Evolutionary conservation across 345 rosid species (phyloP), one percentile per base, ranked within the genome.

Genomic region (Populus alba): DNA sequence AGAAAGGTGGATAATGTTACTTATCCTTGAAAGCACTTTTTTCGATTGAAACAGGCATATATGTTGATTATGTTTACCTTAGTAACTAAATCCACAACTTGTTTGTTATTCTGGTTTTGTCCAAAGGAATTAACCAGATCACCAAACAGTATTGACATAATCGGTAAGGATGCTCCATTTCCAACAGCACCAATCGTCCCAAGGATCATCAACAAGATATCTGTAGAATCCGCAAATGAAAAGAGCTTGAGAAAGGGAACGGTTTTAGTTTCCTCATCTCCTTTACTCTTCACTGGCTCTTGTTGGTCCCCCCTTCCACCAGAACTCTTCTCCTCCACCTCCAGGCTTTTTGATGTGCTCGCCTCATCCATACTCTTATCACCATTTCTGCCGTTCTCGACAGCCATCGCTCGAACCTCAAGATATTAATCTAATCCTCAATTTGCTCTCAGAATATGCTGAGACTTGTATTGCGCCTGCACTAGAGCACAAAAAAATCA

Each of bases 141-240:
- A 71, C 98, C 98, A 9, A 95, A 90, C 17, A 95, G 75, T 39
- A 95, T 17, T 10, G 98, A 86, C 98, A 95, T 93, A 5, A 93
- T 47, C 57, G 98, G 98, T 85, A 92, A 70, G 51, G 82, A 81
- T 2, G 90, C 17, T 49, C 98, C 98, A 68, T 95, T 93, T 10
- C 87, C 97, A 57, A 85, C 41, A 33, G 97, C 91, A 57, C 92
- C 98, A 75, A 90, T 68, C 1, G 95, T 80, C 41, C 98, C 98
- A 1, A 90, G 27, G 43, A 89, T 68, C 94, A 93, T 95, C 87
- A 95, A 76, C 57, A 85, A 45, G 45, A 75, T 12, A 80, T 95
- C 98, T 12, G 53, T 77, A 0, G 92, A 84, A 84, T 93, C 94
- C 33, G 97, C 94, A 79, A 95, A 95, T 0, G 88, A 80, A 80